Evolutionary conservation across 179 eudicot genomes (phyloP).

Genomic region (Spergularia azorica): DNA sequence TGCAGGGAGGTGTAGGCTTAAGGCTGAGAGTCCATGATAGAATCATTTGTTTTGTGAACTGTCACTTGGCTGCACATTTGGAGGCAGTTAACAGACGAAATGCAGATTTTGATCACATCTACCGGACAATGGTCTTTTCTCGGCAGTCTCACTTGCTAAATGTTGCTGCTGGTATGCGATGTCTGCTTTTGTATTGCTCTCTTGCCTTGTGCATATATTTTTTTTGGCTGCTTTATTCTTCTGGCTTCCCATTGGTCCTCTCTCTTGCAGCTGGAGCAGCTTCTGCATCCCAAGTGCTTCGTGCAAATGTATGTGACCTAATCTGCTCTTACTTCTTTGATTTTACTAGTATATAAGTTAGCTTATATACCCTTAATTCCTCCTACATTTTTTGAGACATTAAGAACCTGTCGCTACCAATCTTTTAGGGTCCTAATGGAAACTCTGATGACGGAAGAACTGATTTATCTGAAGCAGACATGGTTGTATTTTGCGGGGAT

Average conservation of each 20-base stretch:
- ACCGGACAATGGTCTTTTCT: constrained; percentile 76
- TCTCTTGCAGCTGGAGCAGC: constrained; percentile 88
- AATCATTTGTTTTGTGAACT: constrained; percentile 87
- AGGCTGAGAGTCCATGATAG: constrained; percentile 95
- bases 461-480: constrained; percentile 90
- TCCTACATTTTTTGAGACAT: constrained; percentile 11
- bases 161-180: constrained; percentile 84
- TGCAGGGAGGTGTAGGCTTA: constrained; percentile 99
- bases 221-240: constrained; percentile 74
- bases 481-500: constrained; percentile 89
- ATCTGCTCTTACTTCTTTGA: background rate
- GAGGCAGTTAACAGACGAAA: constrained; percentile 95
- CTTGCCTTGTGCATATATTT: constrained; percentile 72
- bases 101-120: constrained; percentile 95
- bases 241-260: constrained; percentile 66
- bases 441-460: constrained; percentile 66
- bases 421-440: constrained; percentile 43
- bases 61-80: constrained; percentile 98
- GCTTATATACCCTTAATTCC: background rate
- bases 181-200: constrained; percentile 64
- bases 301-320: constrained; percentile 57
- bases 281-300: constrained; percentile 61
- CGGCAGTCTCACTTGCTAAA: constrained; percentile 71
- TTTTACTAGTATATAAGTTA: background rate
- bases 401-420: constrained; percentile 2